These are phyloP conservation scores for Phytophthora cajani DNA, from an alignment of 352 stramenopile species.

Conservation along the genomic window DNA sequence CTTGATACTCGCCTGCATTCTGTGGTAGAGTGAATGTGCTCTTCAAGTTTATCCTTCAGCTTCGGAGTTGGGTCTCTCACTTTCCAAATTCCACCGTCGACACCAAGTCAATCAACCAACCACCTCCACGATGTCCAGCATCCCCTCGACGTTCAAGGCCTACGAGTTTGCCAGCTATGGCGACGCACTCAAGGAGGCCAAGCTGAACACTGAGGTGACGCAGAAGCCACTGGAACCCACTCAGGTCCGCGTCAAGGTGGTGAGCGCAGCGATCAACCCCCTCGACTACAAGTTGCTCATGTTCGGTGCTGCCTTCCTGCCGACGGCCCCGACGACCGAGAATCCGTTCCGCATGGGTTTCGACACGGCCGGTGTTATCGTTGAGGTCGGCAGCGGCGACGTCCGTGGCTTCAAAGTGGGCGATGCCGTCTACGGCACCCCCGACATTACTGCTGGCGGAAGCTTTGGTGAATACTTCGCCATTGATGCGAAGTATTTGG, in stretches of 20 bases:
- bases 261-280: constrained; percentile 31
- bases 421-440: constrained; percentile 26
- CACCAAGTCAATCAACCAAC: constrained; percentile 6
- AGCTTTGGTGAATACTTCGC: constrained; percentile 43
- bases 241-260: constrained; percentile 38
- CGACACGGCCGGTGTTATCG: constrained; percentile 31
- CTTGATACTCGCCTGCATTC: constrained; percentile 17
- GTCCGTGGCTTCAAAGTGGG: constrained; percentile 27
- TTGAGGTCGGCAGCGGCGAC: constrained; percentile 23
- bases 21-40: not conserved
- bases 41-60: not conserved
- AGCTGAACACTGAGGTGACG: constrained; percentile 16
- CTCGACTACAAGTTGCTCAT: constrained; percentile 36
- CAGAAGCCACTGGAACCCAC: constrained; percentile 16
- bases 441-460: constrained; percentile 17
- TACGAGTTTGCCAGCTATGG: constrained; percentile 31
- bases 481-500: constrained; percentile 37
- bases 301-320: constrained; percentile 14
- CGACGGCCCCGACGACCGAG: constrained; percentile 7
- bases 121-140: constrained; percentile 10
- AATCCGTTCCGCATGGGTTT: constrained; percentile 30
- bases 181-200: constrained; percentile 19
- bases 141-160: constrained; percentile 32
- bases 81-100: constrained; percentile 15
- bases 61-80: constrained; percentile 5